Percentiles rank a stretch among this genome's conserved stretches.
phyloP scores from a whole-genome alignment of 2,329 filamentous ascomycete species.

The Anthostomella pinea region DNA sequence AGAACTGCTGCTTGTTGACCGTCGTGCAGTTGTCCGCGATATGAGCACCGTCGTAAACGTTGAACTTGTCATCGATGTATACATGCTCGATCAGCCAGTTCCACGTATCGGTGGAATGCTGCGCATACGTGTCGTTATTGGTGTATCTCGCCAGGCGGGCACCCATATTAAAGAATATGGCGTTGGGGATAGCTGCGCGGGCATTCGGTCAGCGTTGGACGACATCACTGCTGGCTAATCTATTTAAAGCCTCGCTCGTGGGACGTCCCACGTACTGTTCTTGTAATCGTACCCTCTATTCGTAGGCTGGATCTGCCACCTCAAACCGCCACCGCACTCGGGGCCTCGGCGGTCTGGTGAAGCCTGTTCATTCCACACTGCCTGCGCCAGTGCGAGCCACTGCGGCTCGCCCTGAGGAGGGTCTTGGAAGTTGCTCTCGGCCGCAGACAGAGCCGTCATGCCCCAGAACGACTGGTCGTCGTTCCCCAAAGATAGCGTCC shows the following conservation, averaged over 20 bases:
- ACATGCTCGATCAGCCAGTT: constrained; percentile 47
- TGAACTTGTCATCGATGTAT: constrained; percentile 43
- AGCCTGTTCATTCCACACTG: constrained; percentile 62
- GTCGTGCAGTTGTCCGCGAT: constrained; percentile 41
- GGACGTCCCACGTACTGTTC: constrained; percentile 32
- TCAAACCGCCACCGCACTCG: constrained; percentile 59
- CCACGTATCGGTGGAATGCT: constrained; percentile 58
- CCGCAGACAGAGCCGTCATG: constrained; percentile 59
- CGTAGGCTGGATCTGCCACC: constrained; percentile 64
- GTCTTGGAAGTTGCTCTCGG: constrained; percentile 58
- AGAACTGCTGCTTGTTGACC: constrained; percentile 48
- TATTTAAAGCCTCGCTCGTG: not conserved
- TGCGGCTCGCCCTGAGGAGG: constrained; percentile 46
- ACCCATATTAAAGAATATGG: constrained; percentile 47
- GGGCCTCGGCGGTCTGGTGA: constrained; percentile 51
- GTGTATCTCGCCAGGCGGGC: constrained; percentile 64
- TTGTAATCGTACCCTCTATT: constrained; percentile 52
- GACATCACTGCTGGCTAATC: not conserved
- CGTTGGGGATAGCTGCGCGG: constrained; percentile 41
- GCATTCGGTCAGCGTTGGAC: constrained; percentile 5
- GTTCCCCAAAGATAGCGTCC: constrained; percentile 43
- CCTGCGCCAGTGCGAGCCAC: constrained; percentile 64
- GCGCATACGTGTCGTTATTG: constrained; percentile 58
- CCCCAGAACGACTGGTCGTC: constrained; percentile 64
- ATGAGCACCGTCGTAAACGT: constrained; percentile 48